Evolutionary conservation across 2,329 filamentous ascomycete genomes (phyloP).

Genomic region (Apiospora hydei): DNA sequence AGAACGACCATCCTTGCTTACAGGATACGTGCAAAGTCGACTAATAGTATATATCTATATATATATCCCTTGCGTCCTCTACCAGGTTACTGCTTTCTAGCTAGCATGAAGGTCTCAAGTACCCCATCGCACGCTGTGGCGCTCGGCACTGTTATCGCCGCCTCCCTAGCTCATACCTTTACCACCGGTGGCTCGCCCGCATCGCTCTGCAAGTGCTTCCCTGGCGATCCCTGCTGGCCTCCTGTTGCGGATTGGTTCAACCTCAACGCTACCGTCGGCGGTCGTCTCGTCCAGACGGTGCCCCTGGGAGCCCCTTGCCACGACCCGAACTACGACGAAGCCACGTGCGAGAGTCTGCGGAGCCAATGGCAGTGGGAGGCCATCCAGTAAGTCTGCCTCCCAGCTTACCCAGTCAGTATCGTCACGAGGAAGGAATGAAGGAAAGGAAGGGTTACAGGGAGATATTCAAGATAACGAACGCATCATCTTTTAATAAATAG

Average conservation of each 20-base stretch:
- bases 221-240: slow-evolving; percentile 26
- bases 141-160: not conserved
- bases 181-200: not conserved
- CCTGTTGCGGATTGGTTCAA: not conserved
- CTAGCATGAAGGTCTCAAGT: not conserved
- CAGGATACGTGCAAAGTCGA: too few relatives aligned
- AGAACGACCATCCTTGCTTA: too few relatives aligned
- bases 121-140: not conserved
- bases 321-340: slow-evolving; percentile 31
- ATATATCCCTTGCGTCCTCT: too few relatives aligned
- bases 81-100: not conserved
- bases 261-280: slow-evolving; percentile 30
- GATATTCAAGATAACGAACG: not conserved
- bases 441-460: too few relatives aligned
- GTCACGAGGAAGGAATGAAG: too few relatives aligned
- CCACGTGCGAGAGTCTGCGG: slow-evolving; percentile 29
- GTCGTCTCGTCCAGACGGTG: slow-evolving; percentile 34
- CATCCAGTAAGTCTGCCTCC: slow-evolving; percentile 14
- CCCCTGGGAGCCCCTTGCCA: slow-evolving; percentile 37
- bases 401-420: too few relatives aligned
- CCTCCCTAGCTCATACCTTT: not conserved
- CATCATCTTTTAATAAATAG: not conserved
- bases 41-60: too few relatives aligned
- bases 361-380: slow-evolving; percentile 21
- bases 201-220: slow-evolving; percentile 18